Conservation (phyloP, 2,329 filamentous ascomycete genomes). For the Hortaea werneckii region DNA sequence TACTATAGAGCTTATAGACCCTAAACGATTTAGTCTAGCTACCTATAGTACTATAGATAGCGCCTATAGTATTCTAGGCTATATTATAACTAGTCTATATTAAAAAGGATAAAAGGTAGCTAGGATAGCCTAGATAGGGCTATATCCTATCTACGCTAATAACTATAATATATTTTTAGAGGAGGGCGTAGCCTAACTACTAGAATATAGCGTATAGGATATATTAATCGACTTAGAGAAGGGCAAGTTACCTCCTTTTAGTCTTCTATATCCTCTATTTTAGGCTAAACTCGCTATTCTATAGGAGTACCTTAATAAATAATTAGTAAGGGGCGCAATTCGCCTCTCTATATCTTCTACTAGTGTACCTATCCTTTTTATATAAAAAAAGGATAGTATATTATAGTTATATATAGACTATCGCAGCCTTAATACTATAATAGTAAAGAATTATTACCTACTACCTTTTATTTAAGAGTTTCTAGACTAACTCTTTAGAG, state of each 20-base stretch:
- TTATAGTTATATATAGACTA: slow-evolving; percentile 18
- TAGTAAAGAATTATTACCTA: slow-evolving; percentile 18
- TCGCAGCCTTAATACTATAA: slow-evolving; percentile 17
- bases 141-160: too few relatives aligned
- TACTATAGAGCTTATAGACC: background rate
- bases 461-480: slow-evolving; percentile 16
- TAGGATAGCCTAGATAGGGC: too few relatives aligned
- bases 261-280: slow-evolving; percentile 6
- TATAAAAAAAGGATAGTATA: slow-evolving; percentile 14
- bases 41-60: background rate
- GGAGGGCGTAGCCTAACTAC: too few relatives aligned
- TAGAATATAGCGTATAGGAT: slow-evolving; percentile 1
- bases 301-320: background rate
- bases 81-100: background rate
- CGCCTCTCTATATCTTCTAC: slow-evolving; percentile 1
- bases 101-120: too few relatives aligned
- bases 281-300: background rate
- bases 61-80: background rate
- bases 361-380: slow-evolving; percentile 11
- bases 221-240: slow-evolving; percentile 4
- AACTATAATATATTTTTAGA: too few relatives aligned
- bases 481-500: slow-evolving; percentile 9
- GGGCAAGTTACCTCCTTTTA: slow-evolving; percentile 4
- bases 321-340: slow-evolving; percentile 4
- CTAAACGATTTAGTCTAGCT: background rate